Base-by-base conservation (phyloP, 2,329 filamentous ascomycete species). In the Lasiodiplodia sp. region DNA sequence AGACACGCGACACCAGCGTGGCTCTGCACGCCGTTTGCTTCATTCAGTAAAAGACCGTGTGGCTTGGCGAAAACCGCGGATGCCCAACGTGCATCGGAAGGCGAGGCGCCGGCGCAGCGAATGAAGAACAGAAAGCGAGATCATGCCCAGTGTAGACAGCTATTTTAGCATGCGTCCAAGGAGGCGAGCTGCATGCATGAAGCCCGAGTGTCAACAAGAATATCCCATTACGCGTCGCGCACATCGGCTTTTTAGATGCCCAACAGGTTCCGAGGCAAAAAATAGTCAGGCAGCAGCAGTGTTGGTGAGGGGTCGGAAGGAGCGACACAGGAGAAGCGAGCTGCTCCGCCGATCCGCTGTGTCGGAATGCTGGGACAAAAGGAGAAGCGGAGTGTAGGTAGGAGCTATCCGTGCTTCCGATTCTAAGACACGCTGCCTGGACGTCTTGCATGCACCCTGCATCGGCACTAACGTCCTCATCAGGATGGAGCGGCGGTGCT, bases 301-400 rank as follows among this genome's bases (percentile, higher is more conserved):
- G 28, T 52, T 52, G 28, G 3, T 52, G 28, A 37, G 18, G 44
- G 47, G 25, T n/a, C 11, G 21, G 16, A 62, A 62, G 57, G 56
- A 18, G 16, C 28, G 53, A n/a, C 16, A 25, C 34, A 58, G 34
- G 34, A 40, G 31, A 34, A 34, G 31, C 31, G 31, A 34, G 31
- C 31, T 34, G 31, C 57, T 31, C 44, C 11, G 25, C 11, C 6
- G 58, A 51, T 38, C 47, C 60, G 47, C 7, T 18, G 44, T 31
- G 6, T 40, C 31, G 47, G 60, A 47, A 64, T 38, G 21, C 51
- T n/a, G 60, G 56, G 47, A 51, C 57, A 25, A 60, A 47, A 47
- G 44, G 57, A 60, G 44, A 64, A 49, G 47, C 60, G 60, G 60
- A 64, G 18, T 16, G 60, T 34, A 14, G 28, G 47, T 38, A 47